A percentile compares a stretch with the other conserved stretches of the same genome.
Conservation (phyloP, 345 rosid species). For the Salix koriyanagi region DNA sequence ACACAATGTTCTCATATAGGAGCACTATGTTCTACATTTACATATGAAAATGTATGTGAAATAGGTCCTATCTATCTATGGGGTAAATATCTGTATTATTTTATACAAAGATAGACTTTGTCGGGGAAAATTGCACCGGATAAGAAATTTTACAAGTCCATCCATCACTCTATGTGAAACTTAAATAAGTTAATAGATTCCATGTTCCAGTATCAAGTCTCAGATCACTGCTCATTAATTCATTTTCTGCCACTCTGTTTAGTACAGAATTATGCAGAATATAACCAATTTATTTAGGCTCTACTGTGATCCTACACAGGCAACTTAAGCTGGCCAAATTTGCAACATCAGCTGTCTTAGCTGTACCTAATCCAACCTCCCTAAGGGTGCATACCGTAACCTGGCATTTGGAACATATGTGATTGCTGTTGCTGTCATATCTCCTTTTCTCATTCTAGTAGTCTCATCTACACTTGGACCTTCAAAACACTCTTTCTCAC, state of each 20-base stretch:
- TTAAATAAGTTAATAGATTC: neutral
- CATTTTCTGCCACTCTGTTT: neutral
- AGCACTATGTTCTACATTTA: neutral
- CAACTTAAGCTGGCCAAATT: neutral
- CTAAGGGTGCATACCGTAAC: neutral
- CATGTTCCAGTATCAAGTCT: neutral
- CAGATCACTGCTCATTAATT: neutral
- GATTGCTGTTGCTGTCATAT: neutral
- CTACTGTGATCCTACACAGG: neutral
- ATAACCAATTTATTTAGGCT: neutral
- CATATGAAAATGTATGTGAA: neutral
- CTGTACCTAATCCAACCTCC: neutral
- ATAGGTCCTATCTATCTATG: neutral
- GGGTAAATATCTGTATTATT: too few relatives aligned
- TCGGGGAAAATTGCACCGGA: neutral
- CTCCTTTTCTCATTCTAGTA: neutral
- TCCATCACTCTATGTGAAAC: neutral
- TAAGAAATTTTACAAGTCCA: neutral
- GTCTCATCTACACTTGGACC: neutral
- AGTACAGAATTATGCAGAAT: neutral
- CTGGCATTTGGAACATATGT: neutral
- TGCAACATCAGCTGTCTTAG: neutral
- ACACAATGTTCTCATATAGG: neutral
- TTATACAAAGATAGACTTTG: neutral
- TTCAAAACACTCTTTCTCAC: too few relatives aligned